Evolutionary conservation across 768 basidiomycete species (phyloP), one percentile per base, ranked within the genome.

Genomic region (Termitomyces sp.): DNA sequence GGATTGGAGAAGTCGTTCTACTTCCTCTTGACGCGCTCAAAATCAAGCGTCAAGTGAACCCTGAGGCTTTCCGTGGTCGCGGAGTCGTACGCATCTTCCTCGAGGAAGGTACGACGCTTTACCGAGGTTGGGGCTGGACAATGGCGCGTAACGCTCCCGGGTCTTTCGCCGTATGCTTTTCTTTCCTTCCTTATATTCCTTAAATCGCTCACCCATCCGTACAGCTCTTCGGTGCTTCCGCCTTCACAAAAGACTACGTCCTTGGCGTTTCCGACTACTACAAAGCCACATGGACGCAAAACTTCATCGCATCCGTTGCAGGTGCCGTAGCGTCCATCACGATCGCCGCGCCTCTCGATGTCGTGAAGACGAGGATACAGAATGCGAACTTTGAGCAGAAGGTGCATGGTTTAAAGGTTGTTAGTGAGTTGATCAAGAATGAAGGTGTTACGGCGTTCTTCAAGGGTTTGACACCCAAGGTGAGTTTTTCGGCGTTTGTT

Each of bases 41-140:
- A 76, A 98, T 99, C 75, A 98, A 97, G 78, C 89, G 95, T 54
- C 96, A 99, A 77, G 92, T 91, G 57, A 99, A 99, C 76, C 96
- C 96, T 1, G 97, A 98, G 67, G 96, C 96, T 1, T 94, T 99
- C 85, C 90, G 93, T 37, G 95, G 95, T 39, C 91, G 96, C 27
- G 94, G 95, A 20, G 81, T 95, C 65, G 62, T 97, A 57, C 88
- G 89, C 55, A 93, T 99, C 66, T 84, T 99, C 72, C 73, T 85
- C 69, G 95, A 99, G 65, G 96, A 98, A 70, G 93, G 95, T 58
- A 84, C 90, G 9, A 83, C 89, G 1, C 82, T 99, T 37, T 99
- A 99, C 75, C 88, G 95, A 62, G 96, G 96, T 31, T 97, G 95
- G 93, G 95, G 95, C 47, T 98, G 96, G 96, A 98, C 96, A 24